Evolutionary conservation across 192 early-diverging fungal species (phyloP).

Genomic region (Backusella liffmaniae): DNA sequence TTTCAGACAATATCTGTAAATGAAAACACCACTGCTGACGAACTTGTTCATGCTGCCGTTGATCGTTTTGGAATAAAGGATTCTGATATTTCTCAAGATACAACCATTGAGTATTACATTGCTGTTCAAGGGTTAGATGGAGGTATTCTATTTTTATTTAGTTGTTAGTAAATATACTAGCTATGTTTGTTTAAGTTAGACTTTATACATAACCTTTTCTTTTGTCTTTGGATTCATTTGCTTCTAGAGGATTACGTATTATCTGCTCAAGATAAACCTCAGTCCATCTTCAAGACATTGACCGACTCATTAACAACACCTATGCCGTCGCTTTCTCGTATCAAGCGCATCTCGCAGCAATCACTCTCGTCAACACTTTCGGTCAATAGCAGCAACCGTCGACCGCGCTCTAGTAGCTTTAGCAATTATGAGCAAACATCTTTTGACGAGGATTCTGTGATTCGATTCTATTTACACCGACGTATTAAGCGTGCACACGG

Average conservation of each 20-base stretch:
- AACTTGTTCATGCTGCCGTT: slow-evolving; percentile 47
- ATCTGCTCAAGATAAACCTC: slow-evolving; percentile 45
- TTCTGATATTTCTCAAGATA: slow-evolving; percentile 17
- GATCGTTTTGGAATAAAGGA: slow-evolving; percentile 47
- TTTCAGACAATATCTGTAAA: slow-evolving; percentile 47
- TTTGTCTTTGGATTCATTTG: too few relatives aligned
- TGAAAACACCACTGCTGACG: slow-evolving; percentile 36
- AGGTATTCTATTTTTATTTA: slow-evolving; percentile 25
- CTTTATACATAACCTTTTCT: not conserved
- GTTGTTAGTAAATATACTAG: not conserved
- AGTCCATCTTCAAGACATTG: slow-evolving; percentile 48
- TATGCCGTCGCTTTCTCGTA: slow-evolving; percentile 42
- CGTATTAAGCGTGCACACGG: slow-evolving; percentile 35
- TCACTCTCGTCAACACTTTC: not conserved
- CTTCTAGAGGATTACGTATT: slow-evolving; percentile 42
- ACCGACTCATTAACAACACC: slow-evolving; percentile 43
- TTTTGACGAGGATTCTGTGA: slow-evolving; percentile 34
- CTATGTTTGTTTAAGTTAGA: not conserved
- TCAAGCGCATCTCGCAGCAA: slow-evolving; percentile 20
- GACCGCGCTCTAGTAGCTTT: slow-evolving; percentile 21
- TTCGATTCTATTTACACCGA: slow-evolving; percentile 47
- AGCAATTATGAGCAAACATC: slow-evolving; percentile 16
- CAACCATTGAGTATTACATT: slow-evolving; percentile 42
- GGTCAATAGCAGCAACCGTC: not conserved
- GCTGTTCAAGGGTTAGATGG: slow-evolving; percentile 48